These are phyloP conservation scores for Debaryomycetaceae sp. DNA, from an alignment of 1,139 yeast genomes.

Conservation along the genomic window DNA sequence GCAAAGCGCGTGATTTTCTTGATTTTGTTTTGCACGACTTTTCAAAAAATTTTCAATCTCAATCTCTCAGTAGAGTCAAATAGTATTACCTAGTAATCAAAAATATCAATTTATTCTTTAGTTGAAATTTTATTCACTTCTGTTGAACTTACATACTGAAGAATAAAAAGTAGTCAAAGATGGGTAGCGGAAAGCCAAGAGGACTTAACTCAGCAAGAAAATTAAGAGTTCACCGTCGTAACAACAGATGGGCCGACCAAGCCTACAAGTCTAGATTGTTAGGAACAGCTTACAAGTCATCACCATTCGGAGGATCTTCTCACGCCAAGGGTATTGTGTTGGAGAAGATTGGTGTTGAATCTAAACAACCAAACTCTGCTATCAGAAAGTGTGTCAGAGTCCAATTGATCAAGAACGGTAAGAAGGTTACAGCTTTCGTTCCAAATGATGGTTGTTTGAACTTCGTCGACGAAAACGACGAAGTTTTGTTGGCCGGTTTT, in stretches of 20 bases:
- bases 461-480: slow-evolving; percentile 99
- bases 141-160: slow-evolving; percentile 6
- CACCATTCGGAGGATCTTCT: slow-evolving; percentile 99
- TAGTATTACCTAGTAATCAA: neutral
- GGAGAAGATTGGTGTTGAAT: slow-evolving; percentile 99
- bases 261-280: slow-evolving; percentile 97
- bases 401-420: slow-evolving; percentile 99
- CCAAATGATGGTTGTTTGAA: slow-evolving; percentile 99
- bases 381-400: slow-evolving; percentile 99
- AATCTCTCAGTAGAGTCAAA: neutral
- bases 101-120: neutral
- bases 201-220: slow-evolving; percentile 99
- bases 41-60: neutral
- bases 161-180: slow-evolving; percentile 26
- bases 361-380: slow-evolving; percentile 99
- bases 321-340: slow-evolving; percentile 99
- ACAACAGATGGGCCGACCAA: slow-evolving; percentile 99
- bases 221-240: slow-evolving; percentile 99
- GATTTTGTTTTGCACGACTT: neutral
- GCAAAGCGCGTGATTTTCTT: neutral
- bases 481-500: slow-evolving; percentile 99
- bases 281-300: slow-evolving; percentile 99
- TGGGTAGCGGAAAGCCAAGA: slow-evolving; percentile 96
- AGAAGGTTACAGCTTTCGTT: slow-evolving; percentile 99
- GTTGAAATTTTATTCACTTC: slow-evolving; percentile 2